Evolutionary conservation across 805 yeast species (phyloP), one percentile per base, ranked within the genome.

Genomic region (Saccharomycopsis oosterbeekiorum): DNA sequence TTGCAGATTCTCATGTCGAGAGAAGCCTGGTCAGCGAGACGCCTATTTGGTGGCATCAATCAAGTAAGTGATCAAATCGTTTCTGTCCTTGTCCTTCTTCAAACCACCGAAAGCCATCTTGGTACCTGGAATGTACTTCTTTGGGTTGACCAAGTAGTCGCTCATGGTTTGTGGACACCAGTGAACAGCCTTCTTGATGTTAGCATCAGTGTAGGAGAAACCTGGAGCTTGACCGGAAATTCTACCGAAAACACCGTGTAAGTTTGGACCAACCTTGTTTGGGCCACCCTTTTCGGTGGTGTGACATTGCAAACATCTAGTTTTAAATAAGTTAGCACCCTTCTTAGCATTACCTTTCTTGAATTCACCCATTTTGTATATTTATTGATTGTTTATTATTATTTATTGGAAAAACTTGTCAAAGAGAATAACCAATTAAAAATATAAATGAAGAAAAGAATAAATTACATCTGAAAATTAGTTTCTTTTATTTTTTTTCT

Each of bases 31-130:
- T 29, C 34, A 29, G 34, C n/a, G 21, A 42, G 26, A 21, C n/a
- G 50, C 61, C 55, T 79, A 81, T 76, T 81, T 80, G 67, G 77
- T 67, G 62, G 85, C 85, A 62, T 71, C 70, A 51, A 71, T 73
- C 75, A 93, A 82, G 88, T 90, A 93, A 71, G 98, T 84, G 73
- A 93, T 79, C 77, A 94, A 81, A 77, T 94, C 98, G 81, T 89
- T 89, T 86, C 98, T 90, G 84, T 94, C 99, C 87, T 91, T 93
- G 68, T 91, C 86, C 85, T 94, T 94, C 92, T 94, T 94, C 79
- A 94, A 85, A 82, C 99, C 99, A 81, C 97, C 99, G 73, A 93
- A 94, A 68, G 99, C 98, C 99, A 94, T 94, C 88, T 94, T 94
- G 82, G 98, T 94, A 78, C 99, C 99, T 76, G 99, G 99, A 70